Percentiles rank a stretch among this genome's conserved stretches.
Conservation (phyloP, 257 asterid species). For the Linaria vulgaris region DNA sequence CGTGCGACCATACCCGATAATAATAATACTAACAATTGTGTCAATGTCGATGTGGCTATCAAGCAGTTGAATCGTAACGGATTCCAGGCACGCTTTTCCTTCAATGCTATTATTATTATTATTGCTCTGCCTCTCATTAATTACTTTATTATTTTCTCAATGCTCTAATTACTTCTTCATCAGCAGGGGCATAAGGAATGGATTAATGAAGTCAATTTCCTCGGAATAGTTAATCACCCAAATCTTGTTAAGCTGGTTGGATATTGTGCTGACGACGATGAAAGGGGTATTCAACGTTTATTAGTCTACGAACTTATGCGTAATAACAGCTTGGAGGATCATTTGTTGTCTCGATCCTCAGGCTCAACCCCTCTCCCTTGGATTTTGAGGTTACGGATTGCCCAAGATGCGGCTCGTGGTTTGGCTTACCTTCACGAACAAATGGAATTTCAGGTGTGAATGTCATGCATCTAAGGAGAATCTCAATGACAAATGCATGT, state of each 20-base stretch:
- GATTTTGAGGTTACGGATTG: slow-evolving; percentile 68
- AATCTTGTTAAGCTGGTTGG: slow-evolving; percentile 90
- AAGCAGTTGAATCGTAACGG: slow-evolving; percentile 91
- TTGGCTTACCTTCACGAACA: slow-evolving; percentile 92
- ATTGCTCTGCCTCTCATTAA: slow-evolving; percentile 28
- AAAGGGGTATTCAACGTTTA: slow-evolving; percentile 92
- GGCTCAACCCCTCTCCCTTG: slow-evolving; percentile 67
- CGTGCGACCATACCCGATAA: too few relatives aligned
- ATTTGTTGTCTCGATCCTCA: slow-evolving; percentile 55
- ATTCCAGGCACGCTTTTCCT: slow-evolving; percentile 90
- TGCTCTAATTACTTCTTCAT: neutral
- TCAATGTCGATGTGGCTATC: slow-evolving; percentile 69
- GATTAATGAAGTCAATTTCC: slow-evolving; percentile 82
- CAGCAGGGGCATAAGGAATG: slow-evolving; percentile 98
- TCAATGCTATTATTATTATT: too few relatives aligned
- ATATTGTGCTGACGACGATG: slow-evolving; percentile 93
- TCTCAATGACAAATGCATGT: too few relatives aligned
- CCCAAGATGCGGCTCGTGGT: slow-evolving; percentile 94
- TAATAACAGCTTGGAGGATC: slow-evolving; percentile 91
- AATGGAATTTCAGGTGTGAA: slow-evolving; percentile 99
- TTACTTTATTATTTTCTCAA: slow-evolving; percentile 14
- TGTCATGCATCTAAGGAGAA: too few relatives aligned
- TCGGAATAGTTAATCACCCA: slow-evolving; percentile 83
- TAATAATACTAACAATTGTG: too few relatives aligned
- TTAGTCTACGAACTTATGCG: slow-evolving; percentile 85